phyloP scores from a whole-genome alignment of 129 eudicot genomes.

The Helichrysum umbraculigerum region DNA sequence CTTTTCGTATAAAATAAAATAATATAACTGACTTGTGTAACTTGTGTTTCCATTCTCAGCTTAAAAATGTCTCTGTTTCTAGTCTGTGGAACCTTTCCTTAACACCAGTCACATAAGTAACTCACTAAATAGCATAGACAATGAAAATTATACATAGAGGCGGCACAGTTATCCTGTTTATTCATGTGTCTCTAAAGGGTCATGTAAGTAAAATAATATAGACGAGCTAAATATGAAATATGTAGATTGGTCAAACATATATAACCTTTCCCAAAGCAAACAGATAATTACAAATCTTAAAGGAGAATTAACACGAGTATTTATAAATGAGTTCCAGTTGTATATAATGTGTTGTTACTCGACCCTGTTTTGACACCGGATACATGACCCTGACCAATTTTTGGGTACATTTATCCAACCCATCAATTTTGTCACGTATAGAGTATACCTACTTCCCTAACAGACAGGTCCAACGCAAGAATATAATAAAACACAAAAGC shows the following conservation, averaged over 20 bases:
- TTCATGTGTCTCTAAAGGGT: neutral
- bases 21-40: neutral
- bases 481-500: neutral
- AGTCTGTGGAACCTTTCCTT: neutral
- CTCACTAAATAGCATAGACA: neutral
- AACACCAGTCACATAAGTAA: neutral
- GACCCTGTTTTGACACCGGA: neutral
- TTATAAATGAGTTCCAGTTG: no score
- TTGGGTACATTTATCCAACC: neutral
- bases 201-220: neutral
- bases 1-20: neutral
- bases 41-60: neutral
- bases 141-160: neutral
- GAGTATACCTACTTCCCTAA: neutral
- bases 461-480: neutral
- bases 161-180: neutral
- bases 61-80: neutral
- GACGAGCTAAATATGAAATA: neutral
- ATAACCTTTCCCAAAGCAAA: neutral
- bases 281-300: no score
- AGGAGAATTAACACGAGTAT: neutral
- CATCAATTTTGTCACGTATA: neutral
- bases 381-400: neutral
- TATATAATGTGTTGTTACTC: no score
- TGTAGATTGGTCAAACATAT: neutral